phyloP scores from a whole-genome alignment of 768 basidiomycete genomes.

The Pleurotus eryngii region DNA sequence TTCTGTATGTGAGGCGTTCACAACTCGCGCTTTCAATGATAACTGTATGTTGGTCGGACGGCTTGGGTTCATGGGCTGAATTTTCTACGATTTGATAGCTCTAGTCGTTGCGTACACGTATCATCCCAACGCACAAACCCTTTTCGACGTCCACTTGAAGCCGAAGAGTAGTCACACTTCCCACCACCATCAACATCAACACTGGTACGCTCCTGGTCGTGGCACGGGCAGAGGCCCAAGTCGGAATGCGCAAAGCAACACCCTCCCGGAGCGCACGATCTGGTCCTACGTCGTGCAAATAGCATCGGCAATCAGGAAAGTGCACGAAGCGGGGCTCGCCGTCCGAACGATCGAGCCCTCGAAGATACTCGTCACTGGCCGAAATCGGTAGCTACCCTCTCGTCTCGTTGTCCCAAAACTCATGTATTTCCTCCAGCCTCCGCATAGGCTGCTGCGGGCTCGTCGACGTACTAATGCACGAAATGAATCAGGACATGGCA shows the following conservation, averaged over 20 bases:
- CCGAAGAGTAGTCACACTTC: constrained; percentile 37
- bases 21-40: constrained; percentile 88
- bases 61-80: not conserved
- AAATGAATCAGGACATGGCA: constrained; percentile 55
- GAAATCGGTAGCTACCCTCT: constrained; percentile 62
- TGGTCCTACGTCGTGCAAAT: constrained; percentile 96
- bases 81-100: constrained; percentile 46
- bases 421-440: constrained; percentile 43
- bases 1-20: constrained; percentile 87
- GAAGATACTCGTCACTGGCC: constrained; percentile 85
- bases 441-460: constrained; percentile 87
- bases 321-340: constrained; percentile 79
- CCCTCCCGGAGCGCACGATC: constrained; percentile 72
- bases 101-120: constrained; percentile 91
- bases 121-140: constrained; percentile 78
- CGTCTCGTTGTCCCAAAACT: not conserved
- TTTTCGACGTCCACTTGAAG: constrained; percentile 76
- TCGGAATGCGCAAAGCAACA: not conserved
- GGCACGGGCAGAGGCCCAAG: not conserved
- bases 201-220: constrained; percentile 4
- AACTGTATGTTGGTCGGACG: constrained; percentile 57
- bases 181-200: constrained; percentile 27
- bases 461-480: constrained; percentile 80
- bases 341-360: constrained; percentile 80
- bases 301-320: constrained; percentile 79